phyloP scores from a whole-genome alignment of 176 grass and related monocot species.

The Eragrostis curvula region DNA sequence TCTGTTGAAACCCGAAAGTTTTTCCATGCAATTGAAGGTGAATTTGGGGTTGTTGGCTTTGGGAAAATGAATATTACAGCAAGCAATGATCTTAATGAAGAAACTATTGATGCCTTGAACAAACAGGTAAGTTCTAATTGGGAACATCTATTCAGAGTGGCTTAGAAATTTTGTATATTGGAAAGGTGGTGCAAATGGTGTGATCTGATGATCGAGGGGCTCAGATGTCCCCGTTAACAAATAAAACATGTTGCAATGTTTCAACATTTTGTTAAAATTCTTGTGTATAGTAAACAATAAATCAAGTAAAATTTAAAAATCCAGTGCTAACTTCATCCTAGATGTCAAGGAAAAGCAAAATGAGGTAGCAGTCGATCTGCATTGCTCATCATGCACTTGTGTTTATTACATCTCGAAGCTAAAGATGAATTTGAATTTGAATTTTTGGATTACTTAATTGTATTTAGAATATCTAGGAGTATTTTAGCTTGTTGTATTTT shows the following conservation, averaged over 20 bases:
- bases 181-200: neutral
- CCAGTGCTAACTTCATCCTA: neutral
- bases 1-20: conserved; percentile 76
- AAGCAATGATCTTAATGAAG: conserved; percentile 97
- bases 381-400: neutral
- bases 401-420: neutral
- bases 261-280: neutral
- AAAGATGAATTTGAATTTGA: neutral
- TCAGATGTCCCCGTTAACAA: neutral
- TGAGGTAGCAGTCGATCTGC: too few relatives aligned
- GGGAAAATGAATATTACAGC: conserved; percentile 78
- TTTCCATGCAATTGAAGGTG: conserved; percentile 72
- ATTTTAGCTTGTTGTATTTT: neutral
- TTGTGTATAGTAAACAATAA: neutral
- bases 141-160: conserved; percentile 4
- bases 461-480: neutral
- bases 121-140: conserved; percentile 73
- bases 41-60: conserved; percentile 78
- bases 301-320: neutral
- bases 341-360: neutral
- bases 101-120: conserved; percentile 99
- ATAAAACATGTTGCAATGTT: neutral
- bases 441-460: neutral
- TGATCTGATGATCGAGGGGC: neutral
- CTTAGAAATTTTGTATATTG: conserved; percentile 9